Base-by-base conservation (phyloP, 352 stramenopile species). In the Elongisporangium senticosum region DNA sequence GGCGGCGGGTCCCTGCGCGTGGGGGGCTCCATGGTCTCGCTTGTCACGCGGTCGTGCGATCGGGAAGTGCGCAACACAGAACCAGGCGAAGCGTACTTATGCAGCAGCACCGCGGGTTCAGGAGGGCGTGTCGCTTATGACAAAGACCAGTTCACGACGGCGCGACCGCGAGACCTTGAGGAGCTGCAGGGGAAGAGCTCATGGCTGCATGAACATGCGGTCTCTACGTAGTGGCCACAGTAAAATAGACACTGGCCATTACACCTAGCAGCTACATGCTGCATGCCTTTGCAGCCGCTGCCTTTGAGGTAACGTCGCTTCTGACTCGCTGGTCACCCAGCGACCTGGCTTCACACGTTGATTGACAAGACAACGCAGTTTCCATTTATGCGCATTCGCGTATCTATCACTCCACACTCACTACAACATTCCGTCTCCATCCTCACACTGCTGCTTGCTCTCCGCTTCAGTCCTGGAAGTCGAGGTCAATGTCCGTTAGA, bases 401-500 rank as follows among this genome's bases (percentile, higher is more conserved):
- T 22, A 33, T 21, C 14, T 28, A 33, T 7, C 26, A 49, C 28
- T 24, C 17, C 52, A 57, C 40, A 49, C 52, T 50, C 52, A 37
- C 28, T n/a, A 26, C 23, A 26, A 26, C 20, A 28, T 14, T n/a
- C 23, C 5, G 23, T 2, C 23, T 26, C 23, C 23, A 26, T 26
- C n/a, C n/a, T n/a, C n/a, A n/a, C n/a, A n/a, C n/a, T n/a, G n/a
- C n/a, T n/a, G 23, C 2, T 5, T 5, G 23, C 23, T 2, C 23
- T 26, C 23, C 4, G 10, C 7, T 22, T 49, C 7, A 21, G 3
- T 17, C 6, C 15, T 37, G 15, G 24, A 79, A 59, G 48, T 75
- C 66, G 5, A 80, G 64, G 39, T 79, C 72, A 61, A 81, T 81
- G 22, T 79, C 69, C 1, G 55, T 61, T 40, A 81, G 71, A 17